Percentiles rank a stretch among this genome's conserved stretches.
phyloP scores from a whole-genome alignment of 768 basidiomycete species.

The Lactarius hatsudake region DNA sequence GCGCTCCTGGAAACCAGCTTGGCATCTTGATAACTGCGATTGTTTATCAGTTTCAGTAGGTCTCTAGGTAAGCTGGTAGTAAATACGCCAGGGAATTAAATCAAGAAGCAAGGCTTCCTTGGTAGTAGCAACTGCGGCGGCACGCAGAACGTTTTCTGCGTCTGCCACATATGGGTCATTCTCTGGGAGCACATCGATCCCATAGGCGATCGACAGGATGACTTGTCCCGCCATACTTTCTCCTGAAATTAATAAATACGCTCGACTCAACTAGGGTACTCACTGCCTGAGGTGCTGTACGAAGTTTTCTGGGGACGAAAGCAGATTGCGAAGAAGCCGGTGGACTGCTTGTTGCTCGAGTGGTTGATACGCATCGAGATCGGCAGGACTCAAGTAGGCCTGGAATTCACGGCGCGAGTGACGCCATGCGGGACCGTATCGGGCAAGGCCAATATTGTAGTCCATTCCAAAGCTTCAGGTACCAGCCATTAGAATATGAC shows the following conservation, averaged over 20 bases:
- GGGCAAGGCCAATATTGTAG: background rate
- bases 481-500: background rate
- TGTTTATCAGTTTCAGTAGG: background rate
- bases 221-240: background rate
- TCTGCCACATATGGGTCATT: background rate
- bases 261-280: background rate
- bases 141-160: background rate
- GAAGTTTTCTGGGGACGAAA: background rate
- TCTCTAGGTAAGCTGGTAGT: background rate
- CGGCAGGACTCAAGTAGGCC: background rate
- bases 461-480: background rate
- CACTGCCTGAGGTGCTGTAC: constrained; percentile 3
- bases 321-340: background rate
- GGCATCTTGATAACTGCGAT: background rate
- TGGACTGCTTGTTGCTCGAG: background rate
- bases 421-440: background rate
- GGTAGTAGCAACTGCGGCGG: background rate
- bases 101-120: background rate
- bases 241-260: background rate
- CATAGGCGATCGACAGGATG: background rate
- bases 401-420: background rate
- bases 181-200: background rate
- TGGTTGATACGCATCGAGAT: background rate
- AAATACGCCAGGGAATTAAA: background rate
- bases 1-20: background rate